phyloP scores from a whole-genome alignment of 208 protist genomes.

The Leptomonas pyrrhocoris region DNA sequence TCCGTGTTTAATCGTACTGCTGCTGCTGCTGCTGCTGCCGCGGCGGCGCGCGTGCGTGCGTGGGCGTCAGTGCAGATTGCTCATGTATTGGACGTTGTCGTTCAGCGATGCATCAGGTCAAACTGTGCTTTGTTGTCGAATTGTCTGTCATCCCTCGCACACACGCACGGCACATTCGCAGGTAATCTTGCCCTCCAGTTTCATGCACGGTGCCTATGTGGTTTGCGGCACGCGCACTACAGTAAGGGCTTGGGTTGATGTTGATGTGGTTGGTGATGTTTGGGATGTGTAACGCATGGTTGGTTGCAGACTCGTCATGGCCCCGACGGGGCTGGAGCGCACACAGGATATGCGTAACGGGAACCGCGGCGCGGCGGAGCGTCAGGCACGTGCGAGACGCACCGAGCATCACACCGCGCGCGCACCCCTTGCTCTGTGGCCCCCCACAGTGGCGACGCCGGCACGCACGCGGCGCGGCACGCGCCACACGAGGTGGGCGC shows the following conservation, averaged over 20 bases:
- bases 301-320: constrained; percentile 35
- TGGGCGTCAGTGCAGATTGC: constrained; percentile 21
- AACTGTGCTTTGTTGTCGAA: constrained; percentile 23
- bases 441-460: constrained; percentile 13
- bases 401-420: constrained; percentile 23
- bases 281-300: constrained; percentile 26
- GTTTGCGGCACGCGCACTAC: constrained; percentile 29
- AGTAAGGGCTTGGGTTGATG: constrained; percentile 1
- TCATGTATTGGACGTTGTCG: constrained; percentile 17
- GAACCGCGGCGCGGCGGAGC: constrained; percentile 24
- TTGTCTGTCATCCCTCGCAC: constrained; percentile 23
- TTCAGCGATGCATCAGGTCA: constrained; percentile 26
- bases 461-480: constrained; percentile 8
- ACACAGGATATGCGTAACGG: constrained; percentile 36
- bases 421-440: constrained; percentile 30
- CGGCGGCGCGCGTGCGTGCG: not conserved
- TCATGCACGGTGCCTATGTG: constrained; percentile 28
- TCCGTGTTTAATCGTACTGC: constrained; percentile 33
- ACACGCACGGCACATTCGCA: not conserved
- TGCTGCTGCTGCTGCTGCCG: not conserved
- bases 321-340: constrained; percentile 34
- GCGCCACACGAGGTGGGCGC: too few species aligned
- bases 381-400: constrained; percentile 20
- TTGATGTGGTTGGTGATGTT: not conserved
- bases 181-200: constrained; percentile 22